These are phyloP conservation scores for Metschnikowia peoriensis DNA, from an alignment of 805 yeast species.

Conservation along the genomic window DNA sequence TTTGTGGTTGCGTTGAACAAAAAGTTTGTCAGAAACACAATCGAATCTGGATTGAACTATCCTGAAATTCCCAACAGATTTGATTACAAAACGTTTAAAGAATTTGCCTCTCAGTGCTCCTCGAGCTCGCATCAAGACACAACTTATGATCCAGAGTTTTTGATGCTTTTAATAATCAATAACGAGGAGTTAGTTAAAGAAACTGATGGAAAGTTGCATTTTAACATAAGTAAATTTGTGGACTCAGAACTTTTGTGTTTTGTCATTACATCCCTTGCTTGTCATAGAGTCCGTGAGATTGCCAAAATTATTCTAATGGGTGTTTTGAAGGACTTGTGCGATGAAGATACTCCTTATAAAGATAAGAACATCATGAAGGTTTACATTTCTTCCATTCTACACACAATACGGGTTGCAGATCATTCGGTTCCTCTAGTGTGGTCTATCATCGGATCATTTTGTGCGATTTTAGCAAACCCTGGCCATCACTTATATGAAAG, in stretches of 20 bases:
- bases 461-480: slow-evolving; percentile 63
- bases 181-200: slow-evolving; percentile 58
- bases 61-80: slow-evolving; percentile 1
- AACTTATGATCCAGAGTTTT: slow-evolving; percentile 68
- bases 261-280: slow-evolving; percentile 46
- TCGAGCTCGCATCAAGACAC: slow-evolving; percentile 23
- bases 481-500: slow-evolving; percentile 73
- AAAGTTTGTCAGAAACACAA: slow-evolving; percentile 48
- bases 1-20: slow-evolving; percentile 53
- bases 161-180: slow-evolving; percentile 58
- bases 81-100: slow-evolving; percentile 4
- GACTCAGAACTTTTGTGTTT: slow-evolving; percentile 56
- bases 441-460: slow-evolving; percentile 51
- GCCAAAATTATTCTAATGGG: slow-evolving; percentile 45
- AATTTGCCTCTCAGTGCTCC: slow-evolving; percentile 4
- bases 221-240: slow-evolving; percentile 55
- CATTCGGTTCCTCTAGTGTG: slow-evolving; percentile 35
- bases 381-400: slow-evolving; percentile 47
- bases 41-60: slow-evolving; percentile 23
- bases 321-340: slow-evolving; percentile 39
- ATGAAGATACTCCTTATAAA: slow-evolving; percentile 40
- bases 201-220: slow-evolving; percentile 24
- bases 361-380: slow-evolving; percentile 57
- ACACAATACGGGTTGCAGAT: slow-evolving; percentile 27
- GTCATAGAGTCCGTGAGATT: slow-evolving; percentile 31